Base-by-base conservation (phyloP, 176 grass and related monocot genomes). In the Oryza brachyantha region DNA sequence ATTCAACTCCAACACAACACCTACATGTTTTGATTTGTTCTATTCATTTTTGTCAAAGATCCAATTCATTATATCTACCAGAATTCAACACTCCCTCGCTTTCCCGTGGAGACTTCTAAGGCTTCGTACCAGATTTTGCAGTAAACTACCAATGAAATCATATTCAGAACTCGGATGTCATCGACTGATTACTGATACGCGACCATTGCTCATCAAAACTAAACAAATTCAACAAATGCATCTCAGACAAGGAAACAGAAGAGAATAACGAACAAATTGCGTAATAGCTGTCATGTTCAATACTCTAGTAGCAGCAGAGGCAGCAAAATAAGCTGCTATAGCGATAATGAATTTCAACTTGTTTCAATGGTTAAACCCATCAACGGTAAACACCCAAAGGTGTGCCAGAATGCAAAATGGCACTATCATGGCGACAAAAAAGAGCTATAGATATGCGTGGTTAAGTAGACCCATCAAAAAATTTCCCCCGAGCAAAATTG, bases 391-490 rank as follows among this genome's bases (percentile, higher is more conserved):
- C 34, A 61, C 14, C 37, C n/a, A n/a, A 39, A 61, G 21, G 55
- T 57, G n/a, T 34, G 79, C 40, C 70, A 71, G 28, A 79, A 71
- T 34, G 38, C 64, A 52, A 39, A 81, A 52, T n/a, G 78, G 50
- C 48, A 52, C 19, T n/a, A 32, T 79, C 68, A 74, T 69, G 75
- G 64, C 75, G 80, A 68, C 66, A 61, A 55, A 61, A 55, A 75
- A 61, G 55, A 61, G 55, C 14, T 83, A 29, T 50, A 39, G 67
- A 36, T 48, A 52, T n/a, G 48, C 48, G 48, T 52, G 48, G 48
- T 52, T 41, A 52, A 21, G 48, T 52, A 52, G 48, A 52, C 46
- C 31, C 69, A 66, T 40, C 48, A 73, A 83, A 93, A 93, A 93
- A 74, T 52, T 24, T 37, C 27, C 60, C 64, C 43, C 52, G 45